Evolutionary conservation across 2,329 filamentous ascomycete genomes (phyloP), one percentile per base, ranked within the genome.

Genomic region (Ascochyta fabae): DNA sequence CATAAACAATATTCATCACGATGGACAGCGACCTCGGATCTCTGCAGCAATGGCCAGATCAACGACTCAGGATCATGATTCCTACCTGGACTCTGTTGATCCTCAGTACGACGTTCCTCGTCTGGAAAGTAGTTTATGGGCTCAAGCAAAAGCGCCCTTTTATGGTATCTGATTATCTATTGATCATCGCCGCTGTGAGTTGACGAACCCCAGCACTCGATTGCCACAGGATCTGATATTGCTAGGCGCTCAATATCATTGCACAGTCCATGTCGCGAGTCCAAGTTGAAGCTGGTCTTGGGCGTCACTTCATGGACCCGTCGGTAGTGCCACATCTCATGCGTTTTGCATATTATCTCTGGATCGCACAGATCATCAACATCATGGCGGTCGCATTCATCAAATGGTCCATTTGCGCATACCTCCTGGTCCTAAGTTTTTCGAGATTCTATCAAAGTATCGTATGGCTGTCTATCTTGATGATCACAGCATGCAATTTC

Each of bases 321-420:
- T 58, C 65, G 4, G 50, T 59, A 1, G 29, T 59, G 6, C 53
- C 61, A 4, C 55, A 59, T 22, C 50, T 69, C 27, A 19, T 52
- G 16, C 43, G 44, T 7, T 70, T 65, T 39, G 51, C 53, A 10
- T 66, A 70, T n/a, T 52, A 48, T 23, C 58, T 70, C 23, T 70
- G 62, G 64, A 59, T 69, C 31, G 45, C 48, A 12, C 66, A 67
- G 39, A 65, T 69, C 38, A 36, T 67, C 47, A 71, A 72, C 47
- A 60, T 70, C 23, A 56, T 70, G 6, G 68, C 64, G 9, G 62
- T 72, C 22, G 66, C 67, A 8, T 62, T 68, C 23, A 47, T 72
- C 13, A 71, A 71, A 44, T 66, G 60, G 60, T 66, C 67, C 6
- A 71, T 72, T 10, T 71, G 69, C 40, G 61, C 68, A 4, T 71